Evolutionary conservation across 2,329 filamentous ascomycete genomes (phyloP), one percentile per base, ranked within the genome.

Genomic region (Pseudogymnoascus sp.): DNA sequence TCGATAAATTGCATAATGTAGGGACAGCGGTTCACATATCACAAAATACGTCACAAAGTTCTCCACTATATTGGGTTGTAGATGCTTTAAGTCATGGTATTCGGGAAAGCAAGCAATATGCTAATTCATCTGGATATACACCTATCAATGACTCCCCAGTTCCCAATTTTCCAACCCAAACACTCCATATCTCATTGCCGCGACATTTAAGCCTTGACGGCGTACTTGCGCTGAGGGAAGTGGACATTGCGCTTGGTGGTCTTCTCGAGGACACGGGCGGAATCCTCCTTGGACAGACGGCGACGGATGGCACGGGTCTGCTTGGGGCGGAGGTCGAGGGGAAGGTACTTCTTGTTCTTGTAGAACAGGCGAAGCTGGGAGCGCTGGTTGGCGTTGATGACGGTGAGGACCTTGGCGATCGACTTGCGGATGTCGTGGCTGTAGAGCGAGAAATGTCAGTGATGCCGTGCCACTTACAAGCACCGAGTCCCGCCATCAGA

Each of bases 371-470:
- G 92, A 76, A 99, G 91, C 84, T 97, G 93, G 72, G 91, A 85
- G 80, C 96, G 90, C 86, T 99, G 95, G 88, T 96, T 97, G 82
- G 92, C 89, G 87, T 97, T 99, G 88, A 99, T 96, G 84, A 99
- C 87, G 80, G 95, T 99, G 75, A 99, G 88, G 82, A 97, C 91
- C 78, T 93, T 93, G 77, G 95, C 96, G 82, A 99, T 97, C 71
- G 93, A 96, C 88, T 99, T 99, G 86, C 95, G 93, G 79, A 99
- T 86, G 80, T 99, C 96, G 85, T 96, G 91, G 83, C 93, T 97
- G 74, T 72, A 71, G 35, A 69, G 65, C 64, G 65, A 63, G 68
- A 21, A 19, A 3, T 31, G 61, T 68, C 65, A 66, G 65, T 60
- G 37, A 26, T 46, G 60, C 61, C 61, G 63, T 59, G 23, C 62